These are phyloP conservation scores for Tolypocladium album DNA, from an alignment of 2,329 filamentous ascomycete species.

Conservation along the genomic window DNA sequence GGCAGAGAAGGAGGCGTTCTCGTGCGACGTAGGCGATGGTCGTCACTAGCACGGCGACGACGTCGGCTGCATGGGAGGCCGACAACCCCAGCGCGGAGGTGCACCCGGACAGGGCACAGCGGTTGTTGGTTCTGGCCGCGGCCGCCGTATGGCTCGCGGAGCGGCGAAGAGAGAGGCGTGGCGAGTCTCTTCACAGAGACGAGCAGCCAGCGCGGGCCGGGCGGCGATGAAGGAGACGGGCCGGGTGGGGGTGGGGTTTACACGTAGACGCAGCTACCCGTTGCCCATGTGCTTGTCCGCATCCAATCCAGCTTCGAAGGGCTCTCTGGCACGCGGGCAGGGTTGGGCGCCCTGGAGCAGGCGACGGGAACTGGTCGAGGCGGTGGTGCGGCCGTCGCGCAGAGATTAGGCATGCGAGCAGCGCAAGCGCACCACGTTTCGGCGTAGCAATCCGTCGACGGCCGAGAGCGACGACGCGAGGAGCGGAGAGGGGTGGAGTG, in stretches of 20 bases:
- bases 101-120: constrained; percentile 4
- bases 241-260: constrained; percentile 1
- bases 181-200: background rate
- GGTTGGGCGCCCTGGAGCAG: background rate
- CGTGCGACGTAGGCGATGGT: constrained; percentile 15
- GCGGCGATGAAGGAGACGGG: background rate
- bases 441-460: constrained; percentile 1
- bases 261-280: constrained; percentile 14
- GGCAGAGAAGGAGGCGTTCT: constrained; percentile 9
- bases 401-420: constrained; percentile 23
- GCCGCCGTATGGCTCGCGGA: background rate
- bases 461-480: background rate
- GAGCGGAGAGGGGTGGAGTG: background rate
- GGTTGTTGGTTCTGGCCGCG: constrained; percentile 1
- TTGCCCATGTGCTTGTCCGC: constrained; percentile 9
- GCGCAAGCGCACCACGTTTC: constrained; percentile 5
- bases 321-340: constrained; percentile 4
- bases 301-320: constrained; percentile 5
- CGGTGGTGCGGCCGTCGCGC: constrained; percentile 14
- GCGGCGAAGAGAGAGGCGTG: background rate
- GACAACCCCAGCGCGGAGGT: constrained; percentile 7
- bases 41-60: constrained; percentile 11
- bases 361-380: constrained; percentile 2
- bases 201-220: background rate
- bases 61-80: constrained; percentile 9